A percentile compares a stretch with the other conserved stretches of the same genome.
Conservation (phyloP, 169 alveolate species). For the Eimeria tenella region DNA sequence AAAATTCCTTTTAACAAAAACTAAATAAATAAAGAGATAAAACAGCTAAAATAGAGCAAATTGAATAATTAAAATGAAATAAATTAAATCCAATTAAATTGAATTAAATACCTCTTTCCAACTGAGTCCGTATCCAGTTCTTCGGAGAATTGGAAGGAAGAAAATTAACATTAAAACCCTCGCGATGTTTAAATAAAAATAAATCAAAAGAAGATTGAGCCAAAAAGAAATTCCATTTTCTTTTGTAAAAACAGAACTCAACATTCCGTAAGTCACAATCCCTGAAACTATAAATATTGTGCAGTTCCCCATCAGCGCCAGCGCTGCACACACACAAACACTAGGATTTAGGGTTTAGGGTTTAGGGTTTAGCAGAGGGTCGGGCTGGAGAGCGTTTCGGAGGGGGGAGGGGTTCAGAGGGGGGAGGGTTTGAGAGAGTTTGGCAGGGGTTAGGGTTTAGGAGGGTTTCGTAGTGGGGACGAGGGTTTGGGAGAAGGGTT, state of each 20-base stretch:
- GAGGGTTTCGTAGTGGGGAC: too few species aligned
- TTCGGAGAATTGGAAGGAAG: conserved; percentile 87
- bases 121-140: conserved; percentile 87
- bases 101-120: conserved; percentile 86
- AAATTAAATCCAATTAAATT: too few species aligned
- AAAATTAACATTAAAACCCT: conserved; percentile 88
- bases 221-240: conserved; percentile 70
- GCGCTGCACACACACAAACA: conserved; percentile 76
- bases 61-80: too few species aligned
- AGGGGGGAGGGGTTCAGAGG: too few species aligned
- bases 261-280: conserved; percentile 90
- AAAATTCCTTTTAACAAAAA: background rate
- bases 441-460: too few species aligned
- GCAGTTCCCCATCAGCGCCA: conserved; percentile 88
- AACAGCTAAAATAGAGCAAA: too few species aligned
- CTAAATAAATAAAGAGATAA: too few species aligned
- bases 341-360: background rate
- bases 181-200: conserved; percentile 86
- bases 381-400: too few species aligned
- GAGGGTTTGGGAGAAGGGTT: too few species aligned
- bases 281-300: conserved; percentile 90
- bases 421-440: too few species aligned
- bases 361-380: too few species aligned
- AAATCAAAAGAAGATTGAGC: conserved; percentile 82
- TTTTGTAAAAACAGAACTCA: conserved; percentile 82